A percentile compares a stretch with the other conserved stretches of the same genome.
Evolutionary conservation across 495 filamentous ascomycete genomes (phyloP).

Genomic region (Tuber indicum): DNA sequence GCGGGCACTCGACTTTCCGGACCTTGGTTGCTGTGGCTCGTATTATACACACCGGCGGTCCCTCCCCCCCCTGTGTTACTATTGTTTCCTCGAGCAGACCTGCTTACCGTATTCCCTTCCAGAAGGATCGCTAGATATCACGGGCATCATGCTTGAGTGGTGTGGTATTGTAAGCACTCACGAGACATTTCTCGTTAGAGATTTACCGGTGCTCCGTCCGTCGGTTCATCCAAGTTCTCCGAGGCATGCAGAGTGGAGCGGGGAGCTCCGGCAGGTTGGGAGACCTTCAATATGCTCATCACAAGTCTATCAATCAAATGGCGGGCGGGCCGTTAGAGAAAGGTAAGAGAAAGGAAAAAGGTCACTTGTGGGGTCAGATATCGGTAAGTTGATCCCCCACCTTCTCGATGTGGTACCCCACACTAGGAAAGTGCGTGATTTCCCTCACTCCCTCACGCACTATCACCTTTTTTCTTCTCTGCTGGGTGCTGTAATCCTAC

Average conservation of each 20-base stretch:
- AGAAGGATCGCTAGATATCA: background rate
- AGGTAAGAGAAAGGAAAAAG: background rate
- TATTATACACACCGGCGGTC: background rate
- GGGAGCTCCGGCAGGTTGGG: background rate
- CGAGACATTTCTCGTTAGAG: background rate
- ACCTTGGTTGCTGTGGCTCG: background rate
- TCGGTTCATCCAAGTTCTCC: background rate
- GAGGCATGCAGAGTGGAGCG: background rate
- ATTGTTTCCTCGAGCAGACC: background rate
- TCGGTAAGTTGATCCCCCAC: background rate
- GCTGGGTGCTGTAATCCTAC: background rate
- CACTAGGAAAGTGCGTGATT: constrained; percentile 2
- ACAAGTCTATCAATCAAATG: background rate
- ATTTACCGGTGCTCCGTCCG: background rate
- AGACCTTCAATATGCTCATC: background rate
- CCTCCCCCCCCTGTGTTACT: background rate
- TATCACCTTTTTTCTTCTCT: background rate
- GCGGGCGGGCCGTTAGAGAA: background rate
- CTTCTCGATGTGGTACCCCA: background rate
- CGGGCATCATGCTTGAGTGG: background rate
- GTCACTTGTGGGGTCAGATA: background rate
- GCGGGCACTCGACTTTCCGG: background rate
- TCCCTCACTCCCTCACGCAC: background rate
- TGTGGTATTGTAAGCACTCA: background rate
- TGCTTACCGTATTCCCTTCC: background rate